A percentile compares a stretch with the other conserved stretches of the same genome.
Evolutionary conservation across 176 grass and related monocot species (phyloP).

Genomic region (Coix lacrymajobi): DNA sequence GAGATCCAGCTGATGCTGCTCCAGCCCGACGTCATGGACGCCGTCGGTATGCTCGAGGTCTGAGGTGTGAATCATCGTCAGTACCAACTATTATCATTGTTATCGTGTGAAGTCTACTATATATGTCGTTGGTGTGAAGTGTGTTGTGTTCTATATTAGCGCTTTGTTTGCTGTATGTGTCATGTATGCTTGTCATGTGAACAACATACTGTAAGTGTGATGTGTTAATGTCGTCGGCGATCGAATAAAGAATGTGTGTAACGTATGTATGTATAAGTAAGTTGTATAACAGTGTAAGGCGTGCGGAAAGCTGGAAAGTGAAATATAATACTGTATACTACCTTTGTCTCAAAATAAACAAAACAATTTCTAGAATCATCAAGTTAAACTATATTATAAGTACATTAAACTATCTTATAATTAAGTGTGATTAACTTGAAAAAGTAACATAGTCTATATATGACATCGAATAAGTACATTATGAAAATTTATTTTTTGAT

Average conservation of each 20-base stretch:
- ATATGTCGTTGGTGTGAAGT: neutral
- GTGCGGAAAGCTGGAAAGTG: neutral
- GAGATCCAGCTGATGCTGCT: conserved; percentile 2
- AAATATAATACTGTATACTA: neutral
- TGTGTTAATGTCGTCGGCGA: neutral
- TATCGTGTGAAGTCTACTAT: neutral
- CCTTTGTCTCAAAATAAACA: too few species aligned
- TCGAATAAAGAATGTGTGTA: neutral
- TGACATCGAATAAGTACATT: too few species aligned
- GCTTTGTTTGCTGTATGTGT: neutral
- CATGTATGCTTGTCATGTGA: neutral
- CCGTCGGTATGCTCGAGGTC: neutral
- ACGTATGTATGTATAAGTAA: too few species aligned
- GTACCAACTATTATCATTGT: too few species aligned
- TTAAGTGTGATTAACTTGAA: too few species aligned
- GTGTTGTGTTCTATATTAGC: neutral
- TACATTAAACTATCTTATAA: too few species aligned
- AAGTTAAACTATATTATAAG: too few species aligned
- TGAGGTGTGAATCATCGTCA: too few species aligned
- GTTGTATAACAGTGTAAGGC: neutral
- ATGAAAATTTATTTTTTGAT: too few species aligned
- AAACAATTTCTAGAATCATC: too few species aligned
- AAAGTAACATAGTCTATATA: too few species aligned
- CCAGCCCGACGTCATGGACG: conserved; percentile 25
- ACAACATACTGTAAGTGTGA: neutral